Evolutionary conservation across 306 rosid species (phyloP).

Genomic region (Ammopiptanthus mongolicus): DNA sequence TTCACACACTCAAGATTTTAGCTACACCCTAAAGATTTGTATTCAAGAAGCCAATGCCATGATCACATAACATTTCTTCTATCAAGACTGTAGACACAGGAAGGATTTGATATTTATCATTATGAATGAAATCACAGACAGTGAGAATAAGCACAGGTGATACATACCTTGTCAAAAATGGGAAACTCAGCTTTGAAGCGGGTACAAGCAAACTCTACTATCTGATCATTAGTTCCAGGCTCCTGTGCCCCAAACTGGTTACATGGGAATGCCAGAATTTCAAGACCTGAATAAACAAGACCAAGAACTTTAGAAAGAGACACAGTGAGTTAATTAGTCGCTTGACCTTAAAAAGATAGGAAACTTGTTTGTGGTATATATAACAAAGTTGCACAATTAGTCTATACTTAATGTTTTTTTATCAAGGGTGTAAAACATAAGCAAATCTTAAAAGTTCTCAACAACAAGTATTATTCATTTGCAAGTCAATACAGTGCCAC

Average conservation of each 20-base stretch:
- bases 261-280: constrained; percentile 95
- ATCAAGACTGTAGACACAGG: neutral
- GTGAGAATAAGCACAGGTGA: neutral
- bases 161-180: constrained; percentile 78
- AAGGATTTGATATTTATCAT: neutral
- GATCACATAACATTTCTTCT: neutral
- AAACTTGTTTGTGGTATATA: neutral
- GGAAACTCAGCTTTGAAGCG: constrained; percentile 96
- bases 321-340: neutral
- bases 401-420: neutral
- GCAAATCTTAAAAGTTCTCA: neutral
- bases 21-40: neutral
- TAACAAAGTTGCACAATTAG: neutral
- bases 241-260: constrained; percentile 97
- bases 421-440: neutral
- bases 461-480: neutral
- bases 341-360: neutral
- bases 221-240: constrained; percentile 86
- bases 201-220: constrained; percentile 79
- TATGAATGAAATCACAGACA: neutral
- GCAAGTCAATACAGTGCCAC: neutral
- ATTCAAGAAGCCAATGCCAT: neutral
- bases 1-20: constrained; percentile 7
- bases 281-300: constrained; percentile 49
- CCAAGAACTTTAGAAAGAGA: neutral